Base-by-base conservation (phyloP, 139 green algal species). In the Penium margaritaceum region DNA sequence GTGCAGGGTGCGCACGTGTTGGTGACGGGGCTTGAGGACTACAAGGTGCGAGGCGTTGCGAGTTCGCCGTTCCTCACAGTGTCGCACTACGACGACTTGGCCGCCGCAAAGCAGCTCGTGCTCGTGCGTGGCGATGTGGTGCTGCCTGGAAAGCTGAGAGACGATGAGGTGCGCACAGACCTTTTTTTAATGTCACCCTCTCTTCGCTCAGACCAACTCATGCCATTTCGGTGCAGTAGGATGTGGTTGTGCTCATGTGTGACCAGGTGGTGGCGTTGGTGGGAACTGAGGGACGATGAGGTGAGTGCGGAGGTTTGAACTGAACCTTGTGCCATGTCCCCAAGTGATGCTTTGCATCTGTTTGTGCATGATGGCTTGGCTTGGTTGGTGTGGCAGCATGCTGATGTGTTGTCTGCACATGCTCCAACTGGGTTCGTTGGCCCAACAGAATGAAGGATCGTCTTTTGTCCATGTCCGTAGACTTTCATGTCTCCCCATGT, bases 21-120 rank as follows among this genome's bases (percentile, higher is more conserved):
- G 1, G 82, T 83, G 5, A 83, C 77, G 21, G 63, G 74, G 7
- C 75, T 83, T 1, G 75, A 83, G 43, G 77, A 83, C 57, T 83
- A 62, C 46, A 82, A 83, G 32, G 38, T 57, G n/a, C 32, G 68
- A 63, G 67, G 74, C 44, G 21, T 47, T n/a, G n/a, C 76, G 15
- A 63, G 77, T 35, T 38, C 65, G 29, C 65, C 77, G 0, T 82
- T 80, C 47, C 46, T 83, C 34, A 63, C 58, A 19, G 72, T 76
- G 24, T 75, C 77, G 39, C 77, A 83, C 46, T 83, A 83, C 65
- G 68, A 36, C 2, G 77, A 83, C 34, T 77, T 83, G 37, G 77
- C 76, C 6, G 55, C 47, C 3, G 72, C 21, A 29, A 83, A 83
- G 38, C 77, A 51, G 15, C 1, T 83, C 15, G 77, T 83, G 14